Base-by-base conservation (phyloP, 139 green algal species). In the Choricystis sp. region DNA sequence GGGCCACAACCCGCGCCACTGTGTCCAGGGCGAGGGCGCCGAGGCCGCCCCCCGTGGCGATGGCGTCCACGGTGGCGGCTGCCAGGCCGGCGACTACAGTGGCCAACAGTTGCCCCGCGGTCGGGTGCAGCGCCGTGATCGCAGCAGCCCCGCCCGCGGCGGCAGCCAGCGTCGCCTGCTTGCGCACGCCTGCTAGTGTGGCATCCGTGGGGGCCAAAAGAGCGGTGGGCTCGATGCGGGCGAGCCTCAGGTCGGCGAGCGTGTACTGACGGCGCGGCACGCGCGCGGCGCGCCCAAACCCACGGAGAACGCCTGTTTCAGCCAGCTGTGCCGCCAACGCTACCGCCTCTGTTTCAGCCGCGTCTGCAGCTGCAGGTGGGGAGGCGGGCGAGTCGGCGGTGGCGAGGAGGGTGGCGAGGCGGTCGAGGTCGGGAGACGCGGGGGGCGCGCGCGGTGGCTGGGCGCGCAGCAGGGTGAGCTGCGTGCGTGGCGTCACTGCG, bases 231-330 rank as follows among this genome's bases (percentile, higher is more conserved):
- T 96, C 85, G 3, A 96, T 86, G 3, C 86, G 81, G 72, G 97
- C 95, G 14, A 97, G 72, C 21, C 81, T 71, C 21, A 97, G 72
- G 69, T 97, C 90, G 49, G 91, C 79, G 9, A 97, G 68, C 0
- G 74, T 82, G 71, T 91, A 93, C 1, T 70, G 49, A 0, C 82
- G 76, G 62, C 91, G 91, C 48, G 85, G 85, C 21, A 91, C 65
- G 68, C 66, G 59, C 2, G 29, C 56, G 16, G 26, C 72, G 1
- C 26, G 25, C 26, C 75, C 77, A 71, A 70, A 88, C 0, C 29
- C 65, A 1, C 69, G 59, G 56, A 85, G 60, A 25, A 72, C 40
- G 40, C 40, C 16, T 16, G 16, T 9, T 9, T 16, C 40, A 16
- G 40, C 40, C 9, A 52, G 40, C 40, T 16, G 9, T 9, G 9